Conservation (phyloP, 805 yeast genomes). For the Teunomyces lycoperdinae region DNA sequence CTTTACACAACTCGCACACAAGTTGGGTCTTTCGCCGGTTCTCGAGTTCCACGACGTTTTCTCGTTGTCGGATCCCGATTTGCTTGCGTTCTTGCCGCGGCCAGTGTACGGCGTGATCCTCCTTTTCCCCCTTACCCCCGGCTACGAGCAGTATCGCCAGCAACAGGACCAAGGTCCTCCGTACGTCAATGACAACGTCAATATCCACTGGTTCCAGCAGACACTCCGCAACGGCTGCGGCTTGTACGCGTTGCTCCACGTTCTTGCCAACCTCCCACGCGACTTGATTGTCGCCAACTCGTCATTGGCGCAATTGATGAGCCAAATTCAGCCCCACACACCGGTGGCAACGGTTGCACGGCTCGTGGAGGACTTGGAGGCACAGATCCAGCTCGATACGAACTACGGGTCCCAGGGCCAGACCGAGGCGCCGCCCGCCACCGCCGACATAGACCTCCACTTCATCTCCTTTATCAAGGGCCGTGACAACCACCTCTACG, state of each 20-base stretch:
- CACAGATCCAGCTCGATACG: slow-evolving; percentile 37
- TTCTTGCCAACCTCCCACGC: slow-evolving; percentile 43
- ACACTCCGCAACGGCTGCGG: slow-evolving; percentile 91
- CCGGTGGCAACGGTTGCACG: slow-evolving; percentile 36
- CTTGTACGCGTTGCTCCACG: slow-evolving; percentile 78
- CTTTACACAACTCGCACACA: slow-evolving; percentile 64
- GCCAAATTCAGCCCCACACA: slow-evolving; percentile 14
- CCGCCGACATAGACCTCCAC: slow-evolving; percentile 57
- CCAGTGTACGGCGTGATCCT: slow-evolving; percentile 76
- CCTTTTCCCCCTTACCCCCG: slow-evolving; percentile 72
- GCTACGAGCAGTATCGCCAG: slow-evolving; percentile 52
- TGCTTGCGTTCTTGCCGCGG: slow-evolving; percentile 74
- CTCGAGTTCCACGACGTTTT: slow-evolving; percentile 76
- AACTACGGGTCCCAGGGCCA: slow-evolving; percentile 54
- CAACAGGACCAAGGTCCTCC: slow-evolving; percentile 32
- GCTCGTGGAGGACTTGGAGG: slow-evolving; percentile 47
- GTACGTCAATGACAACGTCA: slow-evolving; percentile 25
- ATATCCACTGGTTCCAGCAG: slow-evolving; percentile 76
- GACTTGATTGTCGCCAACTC: slow-evolving; percentile 43
- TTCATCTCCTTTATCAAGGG: slow-evolving; percentile 70
- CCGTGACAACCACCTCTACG: slow-evolving; percentile 60
- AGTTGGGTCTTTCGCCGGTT: slow-evolving; percentile 62
- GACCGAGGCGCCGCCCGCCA: slow-evolving; percentile 64
- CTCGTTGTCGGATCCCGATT: slow-evolving; percentile 80
- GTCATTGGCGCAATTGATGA: slow-evolving; percentile 22